Conservation (phyloP, 495 filamentous ascomycete species). For the Daldinia bambusicola region DNA sequence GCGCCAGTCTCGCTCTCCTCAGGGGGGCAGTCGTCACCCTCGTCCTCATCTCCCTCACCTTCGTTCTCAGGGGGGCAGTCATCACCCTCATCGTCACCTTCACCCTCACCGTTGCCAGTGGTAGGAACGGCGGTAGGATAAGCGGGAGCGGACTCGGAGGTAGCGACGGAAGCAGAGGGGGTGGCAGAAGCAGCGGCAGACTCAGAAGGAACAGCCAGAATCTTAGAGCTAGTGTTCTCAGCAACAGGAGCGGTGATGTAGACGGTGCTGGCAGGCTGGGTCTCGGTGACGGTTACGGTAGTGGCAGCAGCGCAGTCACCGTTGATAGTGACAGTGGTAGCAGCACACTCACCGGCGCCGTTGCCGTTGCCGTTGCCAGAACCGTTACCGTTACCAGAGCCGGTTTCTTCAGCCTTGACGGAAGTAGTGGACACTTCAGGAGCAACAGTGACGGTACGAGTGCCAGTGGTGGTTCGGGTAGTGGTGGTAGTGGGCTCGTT, state of each 20-base stretch:
- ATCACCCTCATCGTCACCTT: slow-evolving; percentile 11
- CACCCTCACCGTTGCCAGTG: slow-evolving; percentile 27
- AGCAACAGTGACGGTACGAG: slow-evolving; percentile 54
- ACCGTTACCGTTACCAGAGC: slow-evolving; percentile 34
- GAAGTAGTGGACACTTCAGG: slow-evolving; percentile 27
- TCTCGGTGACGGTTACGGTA: slow-evolving; percentile 53
- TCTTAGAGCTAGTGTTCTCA: slow-evolving; percentile 22
- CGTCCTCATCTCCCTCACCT: slow-evolving; percentile 22
- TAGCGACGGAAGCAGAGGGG: slow-evolving; percentile 6
- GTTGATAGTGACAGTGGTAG: slow-evolving; percentile 8
- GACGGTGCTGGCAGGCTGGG: slow-evolving; percentile 50
- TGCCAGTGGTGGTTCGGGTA: slow-evolving; percentile 54
- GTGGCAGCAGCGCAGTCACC: slow-evolving; percentile 41
- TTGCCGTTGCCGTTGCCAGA: slow-evolving; percentile 29
- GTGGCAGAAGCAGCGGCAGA: slow-evolving; percentile 7
- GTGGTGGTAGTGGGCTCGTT: slow-evolving; percentile 50
- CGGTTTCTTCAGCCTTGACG: slow-evolving; percentile 30
- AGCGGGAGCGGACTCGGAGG: slow-evolving; percentile 20
- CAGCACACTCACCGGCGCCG: slow-evolving; percentile 16
- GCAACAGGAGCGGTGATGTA: slow-evolving; percentile 55
- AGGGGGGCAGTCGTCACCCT: slow-evolving; percentile 45
- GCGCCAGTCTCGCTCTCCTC: slow-evolving; percentile 37
- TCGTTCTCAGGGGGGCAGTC: slow-evolving; percentile 3
- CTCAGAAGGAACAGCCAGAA: slow-evolving; percentile 24
- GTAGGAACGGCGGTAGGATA: slow-evolving; percentile 14